Evolutionary conservation across 2,329 filamentous ascomycete genomes (phyloP), one percentile per base, ranked within the genome.

Genomic region (Periconia macrospinosa): DNA sequence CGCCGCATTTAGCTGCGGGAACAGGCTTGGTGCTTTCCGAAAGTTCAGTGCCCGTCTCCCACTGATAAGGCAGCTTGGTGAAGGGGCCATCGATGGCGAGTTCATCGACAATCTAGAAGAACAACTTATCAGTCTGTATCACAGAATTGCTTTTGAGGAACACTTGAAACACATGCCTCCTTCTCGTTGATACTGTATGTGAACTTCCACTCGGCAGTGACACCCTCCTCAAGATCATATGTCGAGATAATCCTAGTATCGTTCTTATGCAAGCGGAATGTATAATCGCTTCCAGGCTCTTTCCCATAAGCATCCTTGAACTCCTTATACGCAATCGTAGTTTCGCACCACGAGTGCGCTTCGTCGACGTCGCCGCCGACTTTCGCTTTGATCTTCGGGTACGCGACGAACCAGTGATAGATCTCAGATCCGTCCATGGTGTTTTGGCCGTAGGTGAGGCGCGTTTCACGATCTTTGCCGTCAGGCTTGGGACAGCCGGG

Each of bases 361-460:
- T 43, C 33, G 11, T 18, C 11, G 20, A 48, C 43, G 2, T 55
- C 46, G 5, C 41, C 52, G 1, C 35, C 49, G 0, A 62, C 54
- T 9, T 47, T 46, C 20, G 55, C 60, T 30, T 48, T 50, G 41
- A 62, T 41, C 30, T 54, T 40, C 13, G 61, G 61, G 47, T 62
- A 64, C 18, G 61, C 59, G 19, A 59, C 44, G 45, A 52, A 54
- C 58, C 58, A 61, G 43, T 64, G 62, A 53, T 64, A 62, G 18
- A 62, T 64, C 45, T 64, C 59, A 11, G 50, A 55, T 27, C 59
- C 58, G 41, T 64, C 59, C 40, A 61, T 43, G 0, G 59, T 62
- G 43, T 62, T 62, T 10, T 40, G 27, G 2, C 61, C 61, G 13
- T 47, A 62, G 17, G 59, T 62, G 2, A 49, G 47, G 40, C 61